Percentiles rank a stretch among this genome's conserved stretches.
Evolutionary conservation across 805 yeast genomes (phyloP).

Genomic region (Saccharomycopsis sp.): DNA sequence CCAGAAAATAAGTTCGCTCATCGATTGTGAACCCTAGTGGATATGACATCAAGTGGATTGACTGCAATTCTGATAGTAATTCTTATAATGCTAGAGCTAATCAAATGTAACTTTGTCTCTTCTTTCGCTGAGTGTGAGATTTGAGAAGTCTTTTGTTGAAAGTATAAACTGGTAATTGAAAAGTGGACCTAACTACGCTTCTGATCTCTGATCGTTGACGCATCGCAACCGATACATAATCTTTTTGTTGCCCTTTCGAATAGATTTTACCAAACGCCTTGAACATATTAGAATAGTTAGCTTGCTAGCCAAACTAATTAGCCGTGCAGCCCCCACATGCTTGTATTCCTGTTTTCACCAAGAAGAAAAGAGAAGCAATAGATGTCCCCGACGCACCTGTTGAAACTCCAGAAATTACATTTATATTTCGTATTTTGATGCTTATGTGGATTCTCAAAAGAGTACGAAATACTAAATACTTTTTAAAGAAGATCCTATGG

Average conservation of each 20-base stretch:
- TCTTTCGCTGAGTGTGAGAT: constrained; percentile 45
- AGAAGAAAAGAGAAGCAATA: constrained; percentile 84
- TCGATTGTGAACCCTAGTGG: constrained; percentile 94
- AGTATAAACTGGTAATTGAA: constrained; percentile 87
- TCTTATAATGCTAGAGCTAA: constrained; percentile 74
- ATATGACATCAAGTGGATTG: constrained; percentile 96
- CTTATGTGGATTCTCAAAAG: constrained; percentile 41
- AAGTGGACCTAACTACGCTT: constrained; percentile 94
- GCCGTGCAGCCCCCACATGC: constrained; percentile 55
- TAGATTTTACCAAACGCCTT: constrained; percentile 63
- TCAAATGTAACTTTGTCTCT: constrained; percentile 64
- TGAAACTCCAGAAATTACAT: constrained; percentile 70
- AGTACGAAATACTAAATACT: no score
- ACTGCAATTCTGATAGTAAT: constrained; percentile 89
- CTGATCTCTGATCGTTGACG: constrained; percentile 84
- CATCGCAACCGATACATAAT: constrained; percentile 84
- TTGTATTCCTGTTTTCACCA: constrained; percentile 95
- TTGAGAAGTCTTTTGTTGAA: constrained; percentile 56
- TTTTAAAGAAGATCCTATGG: constrained; percentile 57
- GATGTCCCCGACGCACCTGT: constrained; percentile 89
- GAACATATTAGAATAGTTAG: constrained; percentile 65
- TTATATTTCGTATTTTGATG: constrained; percentile 49
- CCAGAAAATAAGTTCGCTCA: constrained; percentile 73
- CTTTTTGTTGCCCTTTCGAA: constrained; percentile 66
- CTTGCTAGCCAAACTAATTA: constrained; percentile 79